Conservation (phyloP, 2,329 filamentous ascomycete genomes). For the Geosmithia morbida region DNA sequence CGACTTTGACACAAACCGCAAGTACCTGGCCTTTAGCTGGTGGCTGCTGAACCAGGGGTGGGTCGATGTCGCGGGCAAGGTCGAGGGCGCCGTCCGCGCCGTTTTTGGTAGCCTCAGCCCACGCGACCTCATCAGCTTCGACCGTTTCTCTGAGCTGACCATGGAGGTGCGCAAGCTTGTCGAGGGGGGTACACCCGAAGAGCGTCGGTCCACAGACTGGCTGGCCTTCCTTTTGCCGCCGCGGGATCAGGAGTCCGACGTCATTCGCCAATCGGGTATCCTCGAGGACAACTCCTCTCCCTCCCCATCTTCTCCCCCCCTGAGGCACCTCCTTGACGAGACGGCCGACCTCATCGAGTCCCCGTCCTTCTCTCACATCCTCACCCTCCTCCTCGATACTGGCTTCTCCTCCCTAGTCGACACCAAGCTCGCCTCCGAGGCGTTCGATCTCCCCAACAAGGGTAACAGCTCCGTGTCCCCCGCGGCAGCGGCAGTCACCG, state of each 20-base stretch:
- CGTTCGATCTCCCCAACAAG: constrained; percentile 45
- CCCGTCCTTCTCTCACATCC: constrained; percentile 74
- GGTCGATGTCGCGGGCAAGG: constrained; percentile 65
- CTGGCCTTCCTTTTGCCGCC: constrained; percentile 73
- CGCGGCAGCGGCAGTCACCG: constrained; percentile 4
- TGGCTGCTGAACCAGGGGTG: constrained; percentile 90
- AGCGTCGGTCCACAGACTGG: constrained; percentile 47
- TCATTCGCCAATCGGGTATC: constrained; percentile 78
- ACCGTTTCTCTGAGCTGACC: constrained; percentile 65
- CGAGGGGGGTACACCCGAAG: constrained; percentile 44
- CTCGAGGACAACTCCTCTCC: constrained; percentile 28
- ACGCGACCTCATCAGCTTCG: constrained; percentile 72
- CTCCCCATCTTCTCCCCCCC: constrained; percentile 33
- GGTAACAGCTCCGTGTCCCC: constrained; percentile 5
- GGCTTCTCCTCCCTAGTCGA: constrained; percentile 78
- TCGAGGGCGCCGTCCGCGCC: constrained; percentile 74
- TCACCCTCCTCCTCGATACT: constrained; percentile 74
- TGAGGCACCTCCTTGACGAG: constrained; percentile 83
- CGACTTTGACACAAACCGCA: constrained; percentile 91
- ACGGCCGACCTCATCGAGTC: constrained; percentile 93
- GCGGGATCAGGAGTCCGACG: constrained; percentile 61
- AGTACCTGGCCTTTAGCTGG: constrained; percentile 95
- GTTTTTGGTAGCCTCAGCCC: constrained; percentile 84
- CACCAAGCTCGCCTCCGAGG: constrained; percentile 61
- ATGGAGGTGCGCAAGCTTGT: constrained; percentile 73